These are phyloP conservation scores for Colletotrichum sp. DNA, from an alignment of 2,329 filamentous ascomycete species.

Conservation along the genomic window DNA sequence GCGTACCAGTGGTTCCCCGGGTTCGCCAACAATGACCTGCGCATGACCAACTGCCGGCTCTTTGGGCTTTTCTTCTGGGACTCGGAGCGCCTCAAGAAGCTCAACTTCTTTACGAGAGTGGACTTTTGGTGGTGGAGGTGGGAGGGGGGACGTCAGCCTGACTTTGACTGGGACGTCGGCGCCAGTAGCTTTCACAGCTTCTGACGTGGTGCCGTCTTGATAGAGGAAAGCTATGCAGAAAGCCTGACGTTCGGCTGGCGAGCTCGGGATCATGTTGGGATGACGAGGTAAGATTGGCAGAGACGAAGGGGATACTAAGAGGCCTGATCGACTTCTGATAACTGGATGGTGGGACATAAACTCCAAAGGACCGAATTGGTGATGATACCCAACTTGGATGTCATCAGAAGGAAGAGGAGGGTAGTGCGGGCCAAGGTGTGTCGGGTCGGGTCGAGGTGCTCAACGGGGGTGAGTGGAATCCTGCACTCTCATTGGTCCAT, in stretches of 20 bases:
- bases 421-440: neutral
- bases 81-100: neutral
- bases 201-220: neutral
- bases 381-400: neutral
- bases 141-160: slow-evolving; percentile 14
- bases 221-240: neutral
- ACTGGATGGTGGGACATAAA: neutral
- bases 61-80: slow-evolving; percentile 19
- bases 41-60: slow-evolving; percentile 14
- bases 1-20: slow-evolving; percentile 6
- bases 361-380: neutral
- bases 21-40: neutral
- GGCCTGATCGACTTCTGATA: neutral
- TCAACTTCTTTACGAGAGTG: slow-evolving; percentile 14
- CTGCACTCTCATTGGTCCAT: slow-evolving; percentile 14
- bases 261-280: neutral
- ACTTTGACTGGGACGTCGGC: slow-evolving; percentile 10
- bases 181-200: neutral
- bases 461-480: neutral
- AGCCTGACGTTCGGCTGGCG: neutral
- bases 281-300: neutral
- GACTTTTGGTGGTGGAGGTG: slow-evolving; percentile 15
- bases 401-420: neutral
- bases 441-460: neutral
- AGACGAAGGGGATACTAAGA: neutral